Evolutionary conservation across 345 rosid genomes (phyloP).

Genomic region (Corymbia maculata): DNA sequence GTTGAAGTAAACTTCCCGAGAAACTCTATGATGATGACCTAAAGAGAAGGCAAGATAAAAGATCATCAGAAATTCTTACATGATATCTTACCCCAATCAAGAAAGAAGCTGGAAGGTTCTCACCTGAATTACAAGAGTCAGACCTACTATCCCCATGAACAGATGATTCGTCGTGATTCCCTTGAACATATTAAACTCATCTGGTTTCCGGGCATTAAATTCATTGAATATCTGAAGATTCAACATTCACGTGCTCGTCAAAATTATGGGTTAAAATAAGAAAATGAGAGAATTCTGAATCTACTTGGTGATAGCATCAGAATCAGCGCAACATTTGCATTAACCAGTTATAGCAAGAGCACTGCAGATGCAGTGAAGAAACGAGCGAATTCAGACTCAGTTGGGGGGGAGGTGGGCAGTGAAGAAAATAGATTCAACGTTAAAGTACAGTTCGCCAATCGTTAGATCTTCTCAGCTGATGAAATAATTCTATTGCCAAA

Average conservation of each 20-base stretch:
- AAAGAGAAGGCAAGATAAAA: background rate
- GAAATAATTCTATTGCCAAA: background rate
- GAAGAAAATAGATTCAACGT: background rate
- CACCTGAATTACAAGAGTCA: conserved; percentile 83
- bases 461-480: background rate
- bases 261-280: background rate
- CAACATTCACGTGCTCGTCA: background rate
- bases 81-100: background rate
- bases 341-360: background rate
- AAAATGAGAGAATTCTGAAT: background rate
- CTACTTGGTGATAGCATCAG: background rate
- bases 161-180: conserved; percentile 72
- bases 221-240: conserved; percentile 71
- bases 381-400: background rate
- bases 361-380: background rate
- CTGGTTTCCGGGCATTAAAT: conserved; percentile 94
- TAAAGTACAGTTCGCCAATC: background rate
- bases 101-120: background rate
- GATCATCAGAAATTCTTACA: background rate
- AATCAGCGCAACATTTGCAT: background rate
- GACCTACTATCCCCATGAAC: conserved; percentile 65
- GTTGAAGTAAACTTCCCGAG: conserved; percentile 82
- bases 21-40: conserved; percentile 72
- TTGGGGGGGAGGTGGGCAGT: too few relatives aligned
- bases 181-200: conserved; percentile 61